phyloP scores from a whole-genome alignment of 164 flowering plant genomes.

The Buxus sempervirens region DNA sequence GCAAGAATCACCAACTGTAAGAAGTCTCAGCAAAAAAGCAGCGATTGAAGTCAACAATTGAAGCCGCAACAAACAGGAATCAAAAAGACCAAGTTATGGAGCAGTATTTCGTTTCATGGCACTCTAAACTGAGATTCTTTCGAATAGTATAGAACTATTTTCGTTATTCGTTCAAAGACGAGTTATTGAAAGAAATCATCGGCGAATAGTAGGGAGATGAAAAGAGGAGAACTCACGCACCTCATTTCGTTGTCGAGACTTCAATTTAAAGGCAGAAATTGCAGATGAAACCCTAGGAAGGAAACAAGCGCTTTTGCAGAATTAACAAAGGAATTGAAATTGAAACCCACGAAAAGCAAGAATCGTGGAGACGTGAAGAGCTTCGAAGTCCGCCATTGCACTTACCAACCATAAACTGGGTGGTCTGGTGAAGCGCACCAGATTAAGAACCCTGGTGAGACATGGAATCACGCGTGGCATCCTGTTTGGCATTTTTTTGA shows the following conservation, averaged over 20 bases:
- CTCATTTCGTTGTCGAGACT: background rate
- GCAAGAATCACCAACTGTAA: background rate
- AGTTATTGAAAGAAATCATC: background rate
- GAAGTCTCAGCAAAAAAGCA: background rate
- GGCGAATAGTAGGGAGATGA: background rate
- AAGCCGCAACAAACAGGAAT: background rate
- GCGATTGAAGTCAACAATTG: background rate
- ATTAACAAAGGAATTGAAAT: background rate
- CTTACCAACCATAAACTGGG: too few species aligned
- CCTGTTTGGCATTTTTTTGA: too few species aligned
- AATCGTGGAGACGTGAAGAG: too few species aligned
- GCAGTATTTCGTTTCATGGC: background rate
- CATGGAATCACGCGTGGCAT: too few species aligned
- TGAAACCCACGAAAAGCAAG: too few species aligned
- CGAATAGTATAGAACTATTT: background rate
- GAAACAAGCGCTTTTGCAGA: background rate
- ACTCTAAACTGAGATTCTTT: background rate
- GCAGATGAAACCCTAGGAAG: background rate
- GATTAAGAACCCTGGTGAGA: too few species aligned
- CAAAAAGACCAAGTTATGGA: background rate
- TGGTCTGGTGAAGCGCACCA: too few species aligned
- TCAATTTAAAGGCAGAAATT: background rate
- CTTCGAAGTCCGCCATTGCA: too few species aligned
- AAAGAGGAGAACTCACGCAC: background rate
- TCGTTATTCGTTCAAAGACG: background rate